Conservation (phyloP, 2,329 filamentous ascomycete genomes). For the Diaporthe citri region DNA sequence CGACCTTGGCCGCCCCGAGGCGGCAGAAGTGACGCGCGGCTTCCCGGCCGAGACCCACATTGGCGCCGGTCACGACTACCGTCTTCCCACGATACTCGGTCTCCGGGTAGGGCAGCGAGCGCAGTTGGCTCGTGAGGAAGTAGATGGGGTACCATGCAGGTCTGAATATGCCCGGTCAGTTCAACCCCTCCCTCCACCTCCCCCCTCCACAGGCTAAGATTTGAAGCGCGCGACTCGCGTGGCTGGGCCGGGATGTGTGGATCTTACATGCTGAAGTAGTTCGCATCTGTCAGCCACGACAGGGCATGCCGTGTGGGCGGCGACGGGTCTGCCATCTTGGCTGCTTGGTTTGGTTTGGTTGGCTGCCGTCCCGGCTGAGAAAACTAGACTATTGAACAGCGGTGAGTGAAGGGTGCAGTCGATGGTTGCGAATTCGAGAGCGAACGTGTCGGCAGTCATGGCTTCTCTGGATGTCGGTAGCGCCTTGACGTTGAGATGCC, state of each 20-base stretch:
- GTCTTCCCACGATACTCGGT: slow-evolving; percentile 44
- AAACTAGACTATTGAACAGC: slow-evolving; percentile 7
- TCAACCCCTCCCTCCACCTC: neutral
- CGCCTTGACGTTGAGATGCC: slow-evolving; percentile 1
- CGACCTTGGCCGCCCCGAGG: slow-evolving; percentile 53
- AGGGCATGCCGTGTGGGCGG: slow-evolving; percentile 27
- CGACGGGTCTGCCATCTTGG: slow-evolving; percentile 20
- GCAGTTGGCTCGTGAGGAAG: slow-evolving; percentile 37
- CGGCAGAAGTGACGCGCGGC: slow-evolving; percentile 52
- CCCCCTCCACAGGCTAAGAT: neutral
- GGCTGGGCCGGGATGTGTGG: slow-evolving; percentile 16
- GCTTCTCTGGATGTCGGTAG: no score
- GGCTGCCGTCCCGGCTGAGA: neutral
- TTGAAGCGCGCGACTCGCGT: slow-evolving; percentile 15
- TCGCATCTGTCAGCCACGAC: slow-evolving; percentile 39
- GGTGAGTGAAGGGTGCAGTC: neutral
- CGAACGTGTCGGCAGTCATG: no score
- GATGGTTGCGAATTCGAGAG: no score
- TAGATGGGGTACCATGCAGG: slow-evolving; percentile 20
- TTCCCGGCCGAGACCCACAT: slow-evolving; percentile 56
- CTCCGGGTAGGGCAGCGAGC: slow-evolving; percentile 30
- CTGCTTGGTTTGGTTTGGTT: no score
- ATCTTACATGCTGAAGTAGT: slow-evolving; percentile 37
- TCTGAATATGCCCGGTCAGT: slow-evolving; percentile 19
- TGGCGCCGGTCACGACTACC: slow-evolving; percentile 56